These are phyloP conservation scores for Elongisporangium undulatum DNA, from an alignment of 352 stramenopile genomes.

Conservation along the genomic window DNA sequence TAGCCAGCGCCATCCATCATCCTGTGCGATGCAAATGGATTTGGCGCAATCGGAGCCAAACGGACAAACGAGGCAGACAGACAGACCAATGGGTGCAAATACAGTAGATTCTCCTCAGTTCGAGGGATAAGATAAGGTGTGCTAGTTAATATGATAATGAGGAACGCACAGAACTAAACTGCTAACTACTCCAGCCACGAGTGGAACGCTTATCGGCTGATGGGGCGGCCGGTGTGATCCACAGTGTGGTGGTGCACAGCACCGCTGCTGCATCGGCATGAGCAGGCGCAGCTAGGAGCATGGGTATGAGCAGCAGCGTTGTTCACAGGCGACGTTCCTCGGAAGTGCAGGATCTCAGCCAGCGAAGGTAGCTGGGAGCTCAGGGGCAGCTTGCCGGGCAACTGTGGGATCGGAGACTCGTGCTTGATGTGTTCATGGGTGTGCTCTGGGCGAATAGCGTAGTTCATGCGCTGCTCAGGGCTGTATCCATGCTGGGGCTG, in stretches of 20 bases:
- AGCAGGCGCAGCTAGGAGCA: background rate
- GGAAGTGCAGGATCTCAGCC: conserved; percentile 67
- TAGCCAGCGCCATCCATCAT: background rate
- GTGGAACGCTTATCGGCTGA: background rate
- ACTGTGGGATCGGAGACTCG: conserved; percentile 5
- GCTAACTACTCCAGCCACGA: background rate
- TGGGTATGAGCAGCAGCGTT: background rate
- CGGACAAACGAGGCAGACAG: background rate
- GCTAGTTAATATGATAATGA: background rate
- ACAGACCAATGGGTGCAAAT: background rate
- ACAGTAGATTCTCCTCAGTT: background rate
- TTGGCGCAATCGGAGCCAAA: background rate
- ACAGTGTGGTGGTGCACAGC: background rate
- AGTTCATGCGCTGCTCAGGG: conserved; percentile 5
- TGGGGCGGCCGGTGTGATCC: background rate
- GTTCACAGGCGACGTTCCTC: conserved; percentile 10
- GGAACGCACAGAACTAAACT: background rate
- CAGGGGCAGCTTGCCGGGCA: conserved; percentile 22
- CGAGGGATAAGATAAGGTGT: background rate
- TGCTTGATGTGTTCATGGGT: conserved; percentile 4
- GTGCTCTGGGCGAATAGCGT: conserved; percentile 3
- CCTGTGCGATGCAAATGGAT: background rate
- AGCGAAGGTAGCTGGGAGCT: conserved; percentile 62
- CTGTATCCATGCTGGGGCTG: conserved; percentile 14
- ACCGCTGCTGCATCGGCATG: background rate